Evolutionary conservation across 2,329 filamentous ascomycete species (phyloP), one percentile per base, ranked within the genome.

Genomic region (Colletotrichum neosansevieriae): DNA sequence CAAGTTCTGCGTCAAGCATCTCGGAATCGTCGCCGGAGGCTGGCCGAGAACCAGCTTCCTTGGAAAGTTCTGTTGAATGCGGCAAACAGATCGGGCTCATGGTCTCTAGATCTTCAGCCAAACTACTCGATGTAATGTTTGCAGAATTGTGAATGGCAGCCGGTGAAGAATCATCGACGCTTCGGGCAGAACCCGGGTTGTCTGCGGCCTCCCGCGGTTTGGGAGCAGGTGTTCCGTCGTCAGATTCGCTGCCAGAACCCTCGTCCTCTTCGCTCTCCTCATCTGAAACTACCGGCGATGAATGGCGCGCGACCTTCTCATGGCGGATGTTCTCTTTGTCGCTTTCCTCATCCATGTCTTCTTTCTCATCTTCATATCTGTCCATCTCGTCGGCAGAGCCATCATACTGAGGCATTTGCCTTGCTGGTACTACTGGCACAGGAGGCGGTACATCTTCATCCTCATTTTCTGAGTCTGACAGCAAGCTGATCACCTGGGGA

Each of bases 401-500:
- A 19, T 70, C 58, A 21, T 49, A 56, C 32, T 71, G 70, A 6
- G 60, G 68, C 3, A 63, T 12, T 6, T 24, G 56, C 4, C 44
- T 45, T 12, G 38, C 12, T 10, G 42, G 45, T 32, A 24, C 36
- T 19, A 42, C 32, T 12, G 68, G 42, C 17, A 42, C 29, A 24
- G 64, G 57, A 5, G 42, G 40, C 13, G 60, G 63, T 7, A 47
- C 29, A 7, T 60, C 53, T 13, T 64, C 60, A 6, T 70, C 67
- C 11, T 71, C 70, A 24, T 71, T 68, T 15, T 71, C 70, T 1
- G 70, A 71, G 15, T 71, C 70, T 47, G 70, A 71, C 10, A 71
- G 50, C 53, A 71, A 65, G 38, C 58, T 61, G 36, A 71, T 71
- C 15, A 71, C 61, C 38, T 71, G 56, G 9, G 69, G 63, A 3